A percentile compares a stretch with the other conserved stretches of the same genome.
Conservation (phyloP, 1,139 yeast species). For the Geotrichum bryndzae region DNA sequence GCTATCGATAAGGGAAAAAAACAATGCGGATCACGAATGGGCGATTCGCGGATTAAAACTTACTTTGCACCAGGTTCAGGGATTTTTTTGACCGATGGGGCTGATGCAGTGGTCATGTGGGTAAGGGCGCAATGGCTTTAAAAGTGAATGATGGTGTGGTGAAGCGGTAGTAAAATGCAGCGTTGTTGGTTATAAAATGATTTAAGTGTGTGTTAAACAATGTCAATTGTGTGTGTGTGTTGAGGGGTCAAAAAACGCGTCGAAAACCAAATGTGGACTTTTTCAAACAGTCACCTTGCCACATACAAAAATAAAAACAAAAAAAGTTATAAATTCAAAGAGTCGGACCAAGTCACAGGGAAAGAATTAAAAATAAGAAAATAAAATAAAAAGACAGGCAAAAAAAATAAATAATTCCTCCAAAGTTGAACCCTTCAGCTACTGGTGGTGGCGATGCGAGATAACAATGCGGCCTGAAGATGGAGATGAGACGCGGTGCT, state of each 20-base stretch:
- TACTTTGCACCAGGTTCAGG: conserved; percentile 39
- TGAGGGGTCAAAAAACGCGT: background rate
- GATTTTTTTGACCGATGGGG: conserved; percentile 28
- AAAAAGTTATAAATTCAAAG: background rate
- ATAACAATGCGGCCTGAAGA: background rate
- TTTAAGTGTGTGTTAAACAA: no score
- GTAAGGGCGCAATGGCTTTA: conserved; percentile 9
- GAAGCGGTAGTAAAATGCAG: background rate
- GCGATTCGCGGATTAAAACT: conserved; percentile 16
- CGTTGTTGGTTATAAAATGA: background rate
- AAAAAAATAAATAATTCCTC: background rate
- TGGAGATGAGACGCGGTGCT: background rate
- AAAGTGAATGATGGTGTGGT: background rate
- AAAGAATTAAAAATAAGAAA: background rate
- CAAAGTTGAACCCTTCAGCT: background rate
- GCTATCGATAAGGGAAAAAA: background rate
- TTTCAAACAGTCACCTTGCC: background rate
- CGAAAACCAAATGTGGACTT: background rate
- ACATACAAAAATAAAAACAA: background rate
- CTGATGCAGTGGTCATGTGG: conserved; percentile 33
- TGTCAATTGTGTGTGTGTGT: background rate
- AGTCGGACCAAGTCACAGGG: background rate
- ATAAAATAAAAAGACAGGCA: background rate
- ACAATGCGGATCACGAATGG: background rate
- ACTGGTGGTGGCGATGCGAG: background rate